phyloP scores from a whole-genome alignment of 805 yeast genomes.

The Saturnispora zaruensis region DNA sequence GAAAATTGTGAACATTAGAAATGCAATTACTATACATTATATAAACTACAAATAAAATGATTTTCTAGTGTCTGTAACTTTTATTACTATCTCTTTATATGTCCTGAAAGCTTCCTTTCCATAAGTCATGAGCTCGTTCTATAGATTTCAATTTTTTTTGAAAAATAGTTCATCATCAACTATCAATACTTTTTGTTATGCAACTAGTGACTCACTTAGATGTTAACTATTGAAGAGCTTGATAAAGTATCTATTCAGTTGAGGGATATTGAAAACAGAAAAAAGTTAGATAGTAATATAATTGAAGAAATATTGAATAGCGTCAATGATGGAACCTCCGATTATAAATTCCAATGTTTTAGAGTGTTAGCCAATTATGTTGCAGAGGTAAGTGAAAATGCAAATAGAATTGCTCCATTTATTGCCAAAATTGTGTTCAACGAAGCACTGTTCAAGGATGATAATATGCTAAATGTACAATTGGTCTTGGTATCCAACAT shows the following conservation, averaged over 20 bases:
- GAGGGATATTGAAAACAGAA: constrained; percentile 6
- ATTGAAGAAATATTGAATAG: not conserved
- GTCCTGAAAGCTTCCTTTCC: not conserved
- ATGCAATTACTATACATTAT: not conserved
- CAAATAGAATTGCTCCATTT: not conserved
- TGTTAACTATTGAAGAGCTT: not conserved
- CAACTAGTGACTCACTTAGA: too few species aligned
- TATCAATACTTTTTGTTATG: too few species aligned
- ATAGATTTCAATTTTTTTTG: not conserved
- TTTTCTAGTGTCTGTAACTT: not conserved
- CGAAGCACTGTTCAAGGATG: not conserved
- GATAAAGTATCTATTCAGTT: constrained; percentile 6
- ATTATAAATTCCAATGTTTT: not conserved
- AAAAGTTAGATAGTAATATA: not conserved
- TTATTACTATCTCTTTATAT: not conserved
- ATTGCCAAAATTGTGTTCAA: not conserved
- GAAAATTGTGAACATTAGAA: not conserved
- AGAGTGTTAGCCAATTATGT: constrained; percentile 16
- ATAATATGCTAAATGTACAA: not conserved
- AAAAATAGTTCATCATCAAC: too few species aligned
- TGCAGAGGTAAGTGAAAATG: constrained; percentile 13
- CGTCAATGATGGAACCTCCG: not conserved
- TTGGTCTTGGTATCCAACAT: constrained; percentile 8
- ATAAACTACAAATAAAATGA: too few species aligned
- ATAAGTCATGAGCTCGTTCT: not conserved